Conservation (phyloP, 148 eudicot genomes). For the Rhododendron griersonianum region DNA sequence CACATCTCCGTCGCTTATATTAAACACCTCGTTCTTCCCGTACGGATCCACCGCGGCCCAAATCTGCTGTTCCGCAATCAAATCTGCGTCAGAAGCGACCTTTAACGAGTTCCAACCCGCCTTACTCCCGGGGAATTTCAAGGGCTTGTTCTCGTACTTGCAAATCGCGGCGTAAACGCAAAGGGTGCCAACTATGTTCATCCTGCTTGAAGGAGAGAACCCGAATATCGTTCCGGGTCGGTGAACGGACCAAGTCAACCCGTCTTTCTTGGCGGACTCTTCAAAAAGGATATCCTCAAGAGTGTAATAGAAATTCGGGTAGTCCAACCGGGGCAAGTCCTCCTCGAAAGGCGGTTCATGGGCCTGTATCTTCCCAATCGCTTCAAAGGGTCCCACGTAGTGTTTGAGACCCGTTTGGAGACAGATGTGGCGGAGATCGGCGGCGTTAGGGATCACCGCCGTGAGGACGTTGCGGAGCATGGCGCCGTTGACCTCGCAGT, state of each 20-base stretch:
- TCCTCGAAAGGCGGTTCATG: constrained; percentile 17
- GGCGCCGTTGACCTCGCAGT: constrained; percentile 15
- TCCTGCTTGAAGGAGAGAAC: constrained; percentile 11
- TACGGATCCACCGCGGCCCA: constrained; percentile 13
- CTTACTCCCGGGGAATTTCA: constrained; percentile 13
- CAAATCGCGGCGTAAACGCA: constrained; percentile 18
- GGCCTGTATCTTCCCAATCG: background rate
- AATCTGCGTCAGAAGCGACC: constrained; percentile 12
- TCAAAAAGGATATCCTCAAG: constrained; percentile 16
- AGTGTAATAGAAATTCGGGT: constrained; percentile 18
- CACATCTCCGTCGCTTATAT: constrained; percentile 13
- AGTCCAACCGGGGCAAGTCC: constrained; percentile 12
- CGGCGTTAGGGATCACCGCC: constrained; percentile 13
- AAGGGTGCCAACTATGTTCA: constrained; percentile 11
- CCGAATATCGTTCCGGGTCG: constrained; percentile 11
- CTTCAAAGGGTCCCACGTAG: constrained; percentile 17
- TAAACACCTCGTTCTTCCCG: constrained; percentile 14
- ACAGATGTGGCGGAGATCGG: constrained; percentile 15
- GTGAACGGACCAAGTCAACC: constrained; percentile 19
- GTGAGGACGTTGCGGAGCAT: constrained; percentile 15
- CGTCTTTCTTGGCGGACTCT: constrained; percentile 3
- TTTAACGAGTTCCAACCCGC: background rate
- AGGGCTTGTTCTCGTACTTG: constrained; percentile 8
- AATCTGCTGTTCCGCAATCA: constrained; percentile 17
- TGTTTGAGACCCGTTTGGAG: constrained; percentile 18